phyloP scores from a whole-genome alignment of 2,329 filamentous ascomycete species.

The Ophiobolus disseminans region DNA sequence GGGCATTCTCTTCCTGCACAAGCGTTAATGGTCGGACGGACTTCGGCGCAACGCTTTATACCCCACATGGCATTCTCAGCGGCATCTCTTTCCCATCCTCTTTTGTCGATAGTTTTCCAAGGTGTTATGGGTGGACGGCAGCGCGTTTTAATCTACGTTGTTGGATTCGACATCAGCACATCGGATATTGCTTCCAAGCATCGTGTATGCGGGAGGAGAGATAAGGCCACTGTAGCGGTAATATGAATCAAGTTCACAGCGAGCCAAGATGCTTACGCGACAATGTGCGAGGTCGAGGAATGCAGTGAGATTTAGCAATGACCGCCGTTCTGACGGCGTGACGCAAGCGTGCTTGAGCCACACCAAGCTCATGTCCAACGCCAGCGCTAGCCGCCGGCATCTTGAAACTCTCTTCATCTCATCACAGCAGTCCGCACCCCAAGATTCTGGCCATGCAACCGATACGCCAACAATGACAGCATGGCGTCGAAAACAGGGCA shows the following conservation, averaged over 20 bases:
- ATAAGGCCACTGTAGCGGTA: not conserved
- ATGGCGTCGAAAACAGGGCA: not conserved
- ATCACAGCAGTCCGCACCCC: not conserved
- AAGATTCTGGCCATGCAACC: not conserved
- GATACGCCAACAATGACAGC: not conserved
- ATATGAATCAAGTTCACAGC: not conserved
- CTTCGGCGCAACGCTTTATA: not conserved
- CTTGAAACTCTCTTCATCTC: not conserved
- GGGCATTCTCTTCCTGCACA: not conserved
- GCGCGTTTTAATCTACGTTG: conserved; percentile 1
- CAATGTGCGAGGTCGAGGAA: too few species aligned
- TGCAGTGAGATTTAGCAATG: conserved; percentile 1
- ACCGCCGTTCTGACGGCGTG: conserved; percentile 5
- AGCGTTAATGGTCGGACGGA: not conserved
- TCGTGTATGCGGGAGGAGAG: not conserved
- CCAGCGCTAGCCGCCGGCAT: not conserved
- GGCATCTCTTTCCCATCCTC: conserved; percentile 8
- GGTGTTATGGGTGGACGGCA: too few species aligned
- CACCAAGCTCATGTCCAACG: not conserved
- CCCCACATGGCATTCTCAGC: not conserved
- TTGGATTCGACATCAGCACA: conserved; percentile 8
- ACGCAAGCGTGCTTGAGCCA: conserved; percentile 6
- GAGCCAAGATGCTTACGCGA: too few species aligned
- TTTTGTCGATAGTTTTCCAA: too few species aligned
- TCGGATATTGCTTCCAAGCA: not conserved